Evolutionary conservation across 495 filamentous ascomycete genomes (phyloP).

Genomic region (Bathelium albidoporum): DNA sequence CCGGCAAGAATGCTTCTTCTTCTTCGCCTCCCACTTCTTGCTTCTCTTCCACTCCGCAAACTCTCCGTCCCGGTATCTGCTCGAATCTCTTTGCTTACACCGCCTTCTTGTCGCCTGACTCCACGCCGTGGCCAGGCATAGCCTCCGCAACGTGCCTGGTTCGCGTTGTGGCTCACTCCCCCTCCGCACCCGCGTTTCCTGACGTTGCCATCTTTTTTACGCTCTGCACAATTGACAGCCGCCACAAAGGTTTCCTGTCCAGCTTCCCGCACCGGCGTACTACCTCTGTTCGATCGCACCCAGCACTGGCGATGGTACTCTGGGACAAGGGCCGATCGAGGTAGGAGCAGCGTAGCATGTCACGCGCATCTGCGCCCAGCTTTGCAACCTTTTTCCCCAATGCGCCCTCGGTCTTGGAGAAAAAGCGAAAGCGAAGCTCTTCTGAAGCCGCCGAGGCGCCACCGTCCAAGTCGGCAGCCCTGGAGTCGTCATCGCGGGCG

Average conservation of each 20-base stretch:
- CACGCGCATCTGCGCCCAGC: slow-evolving; percentile 26
- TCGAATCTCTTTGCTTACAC: neutral
- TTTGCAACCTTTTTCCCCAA: slow-evolving; percentile 88
- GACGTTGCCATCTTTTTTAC: slow-evolving; percentile 8
- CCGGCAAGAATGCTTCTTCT: slow-evolving; percentile 2
- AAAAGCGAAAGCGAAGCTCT: slow-evolving; percentile 27
- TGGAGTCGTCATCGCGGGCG: neutral
- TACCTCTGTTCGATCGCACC: too few relatives aligned
- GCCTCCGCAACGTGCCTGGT: slow-evolving; percentile 2
- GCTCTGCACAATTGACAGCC: neutral
- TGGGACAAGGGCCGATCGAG: slow-evolving; percentile 14
- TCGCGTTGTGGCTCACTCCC: slow-evolving; percentile 6
- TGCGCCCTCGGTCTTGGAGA: slow-evolving; percentile 56
- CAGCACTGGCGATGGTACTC: slow-evolving; percentile 14
- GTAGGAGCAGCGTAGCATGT: slow-evolving; percentile 23
- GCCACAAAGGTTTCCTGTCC: neutral
- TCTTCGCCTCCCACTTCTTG: neutral
- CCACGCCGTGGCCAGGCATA: neutral
- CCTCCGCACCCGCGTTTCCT: slow-evolving; percentile 11
- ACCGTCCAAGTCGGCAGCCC: neutral
- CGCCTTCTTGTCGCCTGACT: neutral
- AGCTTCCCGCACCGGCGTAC: too few relatives aligned
- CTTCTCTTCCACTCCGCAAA: neutral
- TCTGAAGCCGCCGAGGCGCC: neutral
- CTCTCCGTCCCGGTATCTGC: neutral